A percentile compares a stretch with the other conserved stretches of the same genome.
Conservation (phyloP, 2,329 filamentous ascomycete species). For the Aspergillus sp. region DNA sequence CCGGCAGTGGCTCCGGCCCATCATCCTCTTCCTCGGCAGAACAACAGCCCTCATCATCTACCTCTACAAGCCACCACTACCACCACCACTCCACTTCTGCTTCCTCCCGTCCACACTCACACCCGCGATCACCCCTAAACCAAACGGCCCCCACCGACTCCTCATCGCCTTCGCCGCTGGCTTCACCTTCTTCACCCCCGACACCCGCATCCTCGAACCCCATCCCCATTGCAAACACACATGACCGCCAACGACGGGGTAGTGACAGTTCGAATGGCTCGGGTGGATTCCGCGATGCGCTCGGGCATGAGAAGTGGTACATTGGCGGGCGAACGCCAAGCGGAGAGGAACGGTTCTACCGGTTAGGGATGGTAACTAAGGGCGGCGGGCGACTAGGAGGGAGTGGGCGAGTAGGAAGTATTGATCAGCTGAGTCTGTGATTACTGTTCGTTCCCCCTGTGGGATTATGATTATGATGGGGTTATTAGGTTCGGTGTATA, state of each 20-base stretch:
- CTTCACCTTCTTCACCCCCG: conserved; percentile 17
- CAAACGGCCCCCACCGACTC: conserved; percentile 36
- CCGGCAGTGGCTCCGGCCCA: conserved; percentile 29
- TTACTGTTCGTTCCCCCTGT: neutral
- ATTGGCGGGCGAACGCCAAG: conserved; percentile 44
- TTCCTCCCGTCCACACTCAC: conserved; percentile 14
- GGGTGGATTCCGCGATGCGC: conserved; percentile 43
- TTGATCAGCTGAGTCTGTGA: conserved; percentile 47
- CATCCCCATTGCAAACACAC: conserved; percentile 31
- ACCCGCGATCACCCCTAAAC: conserved; percentile 24
- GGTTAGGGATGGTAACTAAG: conserved; percentile 44
- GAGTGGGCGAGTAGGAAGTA: conserved; percentile 40
- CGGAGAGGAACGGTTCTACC: conserved; percentile 47
- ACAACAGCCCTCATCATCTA: conserved; percentile 9
- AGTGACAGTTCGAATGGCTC: conserved; percentile 45
- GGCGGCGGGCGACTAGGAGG: conserved; percentile 38
- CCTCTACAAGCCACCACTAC: conserved; percentile 33
- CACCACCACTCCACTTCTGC: conserved; percentile 19
- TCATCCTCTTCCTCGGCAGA: conserved; percentile 17
- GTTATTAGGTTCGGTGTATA: neutral
- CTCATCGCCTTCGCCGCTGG: conserved; percentile 29
- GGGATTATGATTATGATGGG: neutral
- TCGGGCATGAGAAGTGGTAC: conserved; percentile 49
- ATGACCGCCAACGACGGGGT: conserved; percentile 39
- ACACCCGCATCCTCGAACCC: conserved; percentile 28